Conservation (phyloP, 805 yeast species). For the Candida broadrunensis region DNA sequence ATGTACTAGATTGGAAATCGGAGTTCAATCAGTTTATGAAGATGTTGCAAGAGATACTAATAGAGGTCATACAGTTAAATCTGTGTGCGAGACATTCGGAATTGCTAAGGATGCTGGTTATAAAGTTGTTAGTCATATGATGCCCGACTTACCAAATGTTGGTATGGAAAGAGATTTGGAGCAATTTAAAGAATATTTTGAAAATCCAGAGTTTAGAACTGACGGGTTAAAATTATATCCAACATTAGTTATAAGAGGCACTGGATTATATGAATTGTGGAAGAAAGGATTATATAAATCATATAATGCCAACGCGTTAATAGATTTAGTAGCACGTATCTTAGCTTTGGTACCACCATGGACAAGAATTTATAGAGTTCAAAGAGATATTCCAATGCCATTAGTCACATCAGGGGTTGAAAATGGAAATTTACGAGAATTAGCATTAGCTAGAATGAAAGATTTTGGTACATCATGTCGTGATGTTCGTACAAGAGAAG, state of each 20-base stretch:
- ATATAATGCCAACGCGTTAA: constrained; percentile 89
- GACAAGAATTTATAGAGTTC: constrained; percentile 98
- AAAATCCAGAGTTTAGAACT: constrained; percentile 93
- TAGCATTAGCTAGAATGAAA: constrained; percentile 95
- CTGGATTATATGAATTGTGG: constrained; percentile 97
- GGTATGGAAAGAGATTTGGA: constrained; percentile 98
- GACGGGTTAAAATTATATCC: constrained; percentile 96
- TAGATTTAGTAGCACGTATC: constrained; percentile 93
- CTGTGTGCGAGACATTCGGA: constrained; percentile 94
- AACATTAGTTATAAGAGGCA: constrained; percentile 93
- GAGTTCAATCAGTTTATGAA: constrained; percentile 95
- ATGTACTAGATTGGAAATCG: constrained; percentile 93
- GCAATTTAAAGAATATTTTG: constrained; percentile 94
- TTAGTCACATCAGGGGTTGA: constrained; percentile 97
- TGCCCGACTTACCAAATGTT: constrained; percentile 98
- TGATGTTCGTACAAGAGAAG: constrained; percentile 96
- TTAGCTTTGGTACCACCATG: constrained; percentile 97
- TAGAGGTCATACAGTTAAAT: constrained; percentile 94
- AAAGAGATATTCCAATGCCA: constrained; percentile 99
- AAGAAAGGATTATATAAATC: constrained; percentile 92
- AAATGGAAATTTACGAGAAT: constrained; percentile 92
- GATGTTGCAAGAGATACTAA: constrained; percentile 98
- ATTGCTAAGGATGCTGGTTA: constrained; percentile 98
- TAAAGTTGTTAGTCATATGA: constrained; percentile 97
- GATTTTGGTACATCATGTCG: constrained; percentile 96